Percentiles rank a stretch among this genome's conserved stretches.
These are phyloP conservation scores for Senecio squalidus DNA, from an alignment of 140 eudicot genomes.

Conservation along the genomic window DNA sequence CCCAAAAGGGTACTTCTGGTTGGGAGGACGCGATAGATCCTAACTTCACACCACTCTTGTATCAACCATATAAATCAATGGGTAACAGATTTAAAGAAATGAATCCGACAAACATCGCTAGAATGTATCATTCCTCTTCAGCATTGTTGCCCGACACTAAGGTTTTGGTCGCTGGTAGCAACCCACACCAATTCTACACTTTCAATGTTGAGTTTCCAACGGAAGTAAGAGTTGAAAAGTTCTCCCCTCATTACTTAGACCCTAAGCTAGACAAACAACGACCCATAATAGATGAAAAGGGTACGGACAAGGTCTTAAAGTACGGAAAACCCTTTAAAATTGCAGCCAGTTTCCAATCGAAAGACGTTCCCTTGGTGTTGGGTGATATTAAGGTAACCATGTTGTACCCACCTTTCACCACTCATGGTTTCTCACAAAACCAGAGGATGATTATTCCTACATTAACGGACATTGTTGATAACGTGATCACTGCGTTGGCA, in stretches of 20 bases:
- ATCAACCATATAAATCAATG: conserved; percentile 23
- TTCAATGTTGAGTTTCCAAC: conserved; percentile 31
- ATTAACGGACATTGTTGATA: background rate
- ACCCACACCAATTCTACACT: conserved; percentile 42
- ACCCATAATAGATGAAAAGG: conserved; percentile 17
- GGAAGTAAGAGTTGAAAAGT: conserved; percentile 50
- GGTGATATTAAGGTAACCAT: conserved; percentile 51
- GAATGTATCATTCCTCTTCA: conserved; percentile 66
- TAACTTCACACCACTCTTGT: conserved; percentile 47
- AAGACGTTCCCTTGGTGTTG: background rate
- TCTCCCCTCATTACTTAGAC: conserved; percentile 57
- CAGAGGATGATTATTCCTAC: conserved; percentile 54
- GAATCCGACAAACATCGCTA: conserved; percentile 30
- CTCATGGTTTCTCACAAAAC: conserved; percentile 67
- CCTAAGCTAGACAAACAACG: conserved; percentile 17
- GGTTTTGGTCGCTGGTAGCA: conserved; percentile 62
- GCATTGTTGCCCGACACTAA: conserved; percentile 46
- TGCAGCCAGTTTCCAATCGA: background rate
- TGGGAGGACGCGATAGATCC: conserved; percentile 58
- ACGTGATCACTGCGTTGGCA: conserved; percentile 29
- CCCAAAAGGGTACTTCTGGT: conserved; percentile 52
- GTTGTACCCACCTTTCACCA: conserved; percentile 68
- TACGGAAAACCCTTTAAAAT: conserved; percentile 39
- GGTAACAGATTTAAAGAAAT: conserved; percentile 44
- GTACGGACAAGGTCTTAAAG: conserved; percentile 7